phyloP scores from a whole-genome alignment of 768 basidiomycete genomes.

The Polyporus arcularius region DNA sequence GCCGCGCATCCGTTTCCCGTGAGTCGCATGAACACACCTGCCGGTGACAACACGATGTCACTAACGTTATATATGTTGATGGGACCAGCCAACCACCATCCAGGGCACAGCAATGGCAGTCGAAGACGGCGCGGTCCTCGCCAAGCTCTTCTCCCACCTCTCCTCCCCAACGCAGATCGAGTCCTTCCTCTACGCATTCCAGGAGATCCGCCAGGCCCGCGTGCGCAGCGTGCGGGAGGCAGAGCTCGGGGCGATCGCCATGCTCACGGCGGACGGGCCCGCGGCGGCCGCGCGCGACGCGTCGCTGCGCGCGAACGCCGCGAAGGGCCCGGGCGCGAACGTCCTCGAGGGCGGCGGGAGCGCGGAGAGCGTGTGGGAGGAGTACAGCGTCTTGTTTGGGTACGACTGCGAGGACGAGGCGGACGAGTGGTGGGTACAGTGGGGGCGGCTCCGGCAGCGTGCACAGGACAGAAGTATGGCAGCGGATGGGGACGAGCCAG shows the following conservation, averaged over 20 bases:
- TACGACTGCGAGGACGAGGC: constrained; percentile 39
- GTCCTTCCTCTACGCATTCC: constrained; percentile 35
- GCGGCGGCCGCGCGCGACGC: constrained; percentile 24
- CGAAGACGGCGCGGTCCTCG: constrained; percentile 43
- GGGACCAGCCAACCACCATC: constrained; percentile 32
- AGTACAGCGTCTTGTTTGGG: constrained; percentile 30
- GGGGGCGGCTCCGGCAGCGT: constrained; percentile 31
- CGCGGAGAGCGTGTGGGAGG: constrained; percentile 29
- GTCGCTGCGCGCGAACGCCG: constrained; percentile 23
- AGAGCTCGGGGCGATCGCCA: constrained; percentile 23
- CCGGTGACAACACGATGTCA: neutral
- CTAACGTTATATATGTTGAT: neutral
- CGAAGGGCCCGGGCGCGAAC: constrained; percentile 23
- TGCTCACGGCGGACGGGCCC: constrained; percentile 21
- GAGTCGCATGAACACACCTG: neutral
- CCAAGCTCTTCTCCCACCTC: constrained; percentile 40
- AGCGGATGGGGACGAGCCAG: too few species aligned
- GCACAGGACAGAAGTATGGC: constrained; percentile 1
- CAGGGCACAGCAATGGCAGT: constrained; percentile 38
- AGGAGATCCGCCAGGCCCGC: constrained; percentile 36
- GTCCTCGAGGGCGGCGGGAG: constrained; percentile 22
- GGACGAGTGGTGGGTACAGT: constrained; percentile 38
- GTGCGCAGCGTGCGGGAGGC: constrained; percentile 18
- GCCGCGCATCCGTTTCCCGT: constrained; percentile 41
- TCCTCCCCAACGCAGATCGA: constrained; percentile 30